Conservation (phyloP, 1,284 basidiomycete species). For the Puccinia triticina region DNA sequence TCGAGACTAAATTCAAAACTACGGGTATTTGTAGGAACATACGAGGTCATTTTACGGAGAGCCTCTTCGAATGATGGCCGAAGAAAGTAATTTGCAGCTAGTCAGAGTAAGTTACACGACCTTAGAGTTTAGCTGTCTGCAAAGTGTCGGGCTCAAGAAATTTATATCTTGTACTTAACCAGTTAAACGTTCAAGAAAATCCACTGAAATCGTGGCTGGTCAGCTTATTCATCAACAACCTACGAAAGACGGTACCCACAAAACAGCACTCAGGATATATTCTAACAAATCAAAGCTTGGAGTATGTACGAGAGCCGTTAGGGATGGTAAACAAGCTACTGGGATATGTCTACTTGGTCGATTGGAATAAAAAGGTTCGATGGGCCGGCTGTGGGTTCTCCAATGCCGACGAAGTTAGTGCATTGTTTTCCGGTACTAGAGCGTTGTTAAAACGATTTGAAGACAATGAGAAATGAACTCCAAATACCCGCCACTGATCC, state of each 20-base stretch:
- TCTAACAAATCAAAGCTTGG: conserved; percentile 48
- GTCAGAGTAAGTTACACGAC: conserved; percentile 23
- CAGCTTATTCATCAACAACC: conserved; percentile 50
- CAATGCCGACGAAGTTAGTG: conserved; percentile 44
- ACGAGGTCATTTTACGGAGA: conserved; percentile 45
- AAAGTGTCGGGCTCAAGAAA: background rate
- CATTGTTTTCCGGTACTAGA: conserved; percentile 31
- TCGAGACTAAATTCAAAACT: background rate
- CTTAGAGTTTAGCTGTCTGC: background rate
- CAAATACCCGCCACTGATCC: background rate
- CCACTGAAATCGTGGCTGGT: conserved; percentile 50
- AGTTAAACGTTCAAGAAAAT: conserved; percentile 50
- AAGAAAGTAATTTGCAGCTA: conserved; percentile 41
- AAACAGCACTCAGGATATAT: conserved; percentile 40
- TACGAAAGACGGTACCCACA: conserved; percentile 33
- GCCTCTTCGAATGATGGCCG: conserved; percentile 35
- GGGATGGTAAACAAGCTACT: conserved; percentile 50
- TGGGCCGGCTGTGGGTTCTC: conserved; percentile 52
- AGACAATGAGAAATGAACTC: conserved; percentile 15
- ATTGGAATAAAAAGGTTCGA: conserved; percentile 49
- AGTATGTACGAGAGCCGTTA: conserved; percentile 49
- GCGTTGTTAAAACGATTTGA: conserved; percentile 33
- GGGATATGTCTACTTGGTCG: conserved; percentile 47
- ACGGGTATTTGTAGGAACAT: conserved; percentile 29
- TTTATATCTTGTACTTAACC: background rate